Conservation (phyloP, 768 basidiomycete genomes). For the Lactifluus echinatus region DNA sequence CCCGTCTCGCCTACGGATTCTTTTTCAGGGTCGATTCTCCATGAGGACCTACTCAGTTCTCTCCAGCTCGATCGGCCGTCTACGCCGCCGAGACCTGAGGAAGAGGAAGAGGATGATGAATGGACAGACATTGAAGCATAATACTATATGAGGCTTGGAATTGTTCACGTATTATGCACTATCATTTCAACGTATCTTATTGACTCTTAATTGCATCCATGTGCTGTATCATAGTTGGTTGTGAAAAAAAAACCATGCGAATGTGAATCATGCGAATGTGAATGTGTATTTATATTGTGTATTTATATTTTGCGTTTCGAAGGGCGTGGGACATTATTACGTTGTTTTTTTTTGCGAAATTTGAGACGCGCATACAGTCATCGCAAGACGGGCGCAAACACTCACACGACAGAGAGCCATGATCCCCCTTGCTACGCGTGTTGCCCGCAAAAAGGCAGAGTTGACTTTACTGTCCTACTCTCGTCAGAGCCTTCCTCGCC, state of each 20-base stretch:
- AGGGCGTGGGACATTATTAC: slow-evolving; percentile 5
- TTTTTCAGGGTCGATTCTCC: background rate
- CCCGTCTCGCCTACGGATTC: background rate
- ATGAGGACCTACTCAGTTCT: background rate
- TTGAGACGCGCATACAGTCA: background rate
- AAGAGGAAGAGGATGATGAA: background rate
- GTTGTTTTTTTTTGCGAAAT: background rate
- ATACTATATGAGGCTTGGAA: background rate
- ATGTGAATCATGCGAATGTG: too few relatives aligned
- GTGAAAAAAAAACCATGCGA: too few relatives aligned
- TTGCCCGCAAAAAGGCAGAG: slow-evolving; percentile 23
- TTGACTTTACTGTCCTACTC: slow-evolving; percentile 49
- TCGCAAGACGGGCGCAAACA: too few relatives aligned
- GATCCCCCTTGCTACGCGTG: slow-evolving; percentile 27
- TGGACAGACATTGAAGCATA: slow-evolving; percentile 7
- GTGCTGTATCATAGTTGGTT: too few relatives aligned
- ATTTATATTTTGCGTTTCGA: background rate
- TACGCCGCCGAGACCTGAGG: background rate
- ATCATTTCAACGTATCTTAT: background rate
- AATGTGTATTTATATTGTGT: background rate
- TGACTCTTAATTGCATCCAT: too few relatives aligned
- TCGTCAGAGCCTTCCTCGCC: slow-evolving; percentile 58
- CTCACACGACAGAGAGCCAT: slow-evolving; percentile 18
- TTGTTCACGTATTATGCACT: background rate
- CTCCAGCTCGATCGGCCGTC: background rate